A percentile compares a stretch with the other conserved stretches of the same genome.
phyloP scores from a whole-genome alignment of 768 basidiomycete species.

The Roridomyces roridus region DNA sequence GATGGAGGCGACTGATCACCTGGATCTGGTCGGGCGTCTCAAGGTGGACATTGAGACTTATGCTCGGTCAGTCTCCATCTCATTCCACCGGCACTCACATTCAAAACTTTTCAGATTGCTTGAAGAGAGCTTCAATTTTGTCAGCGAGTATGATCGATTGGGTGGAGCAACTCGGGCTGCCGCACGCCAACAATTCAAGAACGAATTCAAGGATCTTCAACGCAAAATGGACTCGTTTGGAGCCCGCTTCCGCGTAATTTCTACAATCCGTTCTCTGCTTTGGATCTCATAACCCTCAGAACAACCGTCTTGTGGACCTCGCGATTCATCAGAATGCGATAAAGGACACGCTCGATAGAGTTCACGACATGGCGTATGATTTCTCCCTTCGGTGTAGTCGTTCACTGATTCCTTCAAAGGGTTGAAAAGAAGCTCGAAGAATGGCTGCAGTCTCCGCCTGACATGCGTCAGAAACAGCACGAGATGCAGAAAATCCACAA shows the following conservation, averaged over 20 bases:
- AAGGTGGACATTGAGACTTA: background rate
- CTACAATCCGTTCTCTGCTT: no score
- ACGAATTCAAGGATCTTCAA: background rate
- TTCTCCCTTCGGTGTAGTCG: background rate
- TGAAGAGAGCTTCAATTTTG: background rate
- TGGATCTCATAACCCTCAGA: background rate
- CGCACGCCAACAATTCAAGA: background rate
- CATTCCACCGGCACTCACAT: no score
- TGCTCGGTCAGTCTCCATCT: background rate
- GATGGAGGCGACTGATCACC: background rate
- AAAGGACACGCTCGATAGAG: background rate
- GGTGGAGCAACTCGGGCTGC: background rate
- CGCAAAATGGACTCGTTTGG: background rate
- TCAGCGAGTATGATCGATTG: background rate
- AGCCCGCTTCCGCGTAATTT: background rate
- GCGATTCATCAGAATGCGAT: background rate
- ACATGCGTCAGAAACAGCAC: background rate
- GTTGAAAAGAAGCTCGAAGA: background rate
- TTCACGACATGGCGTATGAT: constrained; percentile 4
- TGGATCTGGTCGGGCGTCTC: background rate
- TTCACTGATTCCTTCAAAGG: background rate
- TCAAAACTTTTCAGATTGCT: background rate
- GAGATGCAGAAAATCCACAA: constrained; percentile 1
- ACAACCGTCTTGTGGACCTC: constrained; percentile 7
- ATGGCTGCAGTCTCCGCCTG: background rate